These are phyloP conservation scores for Gamarada debralockiae DNA, from an alignment of 495 filamentous ascomycete species.

Conservation along the genomic window DNA sequence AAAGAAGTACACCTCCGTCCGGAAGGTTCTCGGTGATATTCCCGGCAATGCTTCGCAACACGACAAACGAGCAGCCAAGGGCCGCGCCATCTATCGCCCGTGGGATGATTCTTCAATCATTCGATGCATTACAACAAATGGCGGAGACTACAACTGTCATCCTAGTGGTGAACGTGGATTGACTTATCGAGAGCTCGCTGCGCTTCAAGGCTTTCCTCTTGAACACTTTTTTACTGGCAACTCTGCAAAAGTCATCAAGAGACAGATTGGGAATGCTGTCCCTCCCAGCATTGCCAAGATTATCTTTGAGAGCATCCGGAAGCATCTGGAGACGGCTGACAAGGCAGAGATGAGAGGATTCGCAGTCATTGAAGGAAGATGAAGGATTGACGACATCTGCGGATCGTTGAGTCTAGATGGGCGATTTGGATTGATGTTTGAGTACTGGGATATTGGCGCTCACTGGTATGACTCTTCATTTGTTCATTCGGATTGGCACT, in stretches of 20 bases:
- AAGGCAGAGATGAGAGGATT: not conserved
- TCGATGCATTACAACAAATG: conserved; percentile 65
- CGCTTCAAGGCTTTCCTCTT: conserved; percentile 68
- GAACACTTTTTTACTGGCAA: conserved; percentile 53
- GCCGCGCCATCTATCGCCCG: not conserved
- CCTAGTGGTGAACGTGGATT: conserved; percentile 61
- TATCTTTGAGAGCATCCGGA: not conserved
- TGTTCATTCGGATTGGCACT: too few species aligned
- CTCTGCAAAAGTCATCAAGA: conserved; percentile 23
- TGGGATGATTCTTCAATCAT: conserved; percentile 44
- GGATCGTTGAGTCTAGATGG: too few species aligned
- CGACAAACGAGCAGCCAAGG: conserved; percentile 39
- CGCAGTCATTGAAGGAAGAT: too few species aligned
- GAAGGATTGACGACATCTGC: too few species aligned
- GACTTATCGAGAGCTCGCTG: conserved; percentile 69
- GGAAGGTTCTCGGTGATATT: conserved; percentile 36
- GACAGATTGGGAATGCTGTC: conserved; percentile 86
- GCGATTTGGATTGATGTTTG: too few species aligned
- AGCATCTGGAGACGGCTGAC: conserved; percentile 11
- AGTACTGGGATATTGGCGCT: too few species aligned
- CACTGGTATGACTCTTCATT: too few species aligned
- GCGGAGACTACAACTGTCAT: conserved; percentile 59
- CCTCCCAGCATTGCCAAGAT: conserved; percentile 42
- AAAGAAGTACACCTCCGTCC: conserved; percentile 37
- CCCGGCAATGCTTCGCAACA: conserved; percentile 34